These are phyloP conservation scores for Glutinoglossum americanum DNA, from an alignment of 495 filamentous ascomycete species.

Conservation along the genomic window DNA sequence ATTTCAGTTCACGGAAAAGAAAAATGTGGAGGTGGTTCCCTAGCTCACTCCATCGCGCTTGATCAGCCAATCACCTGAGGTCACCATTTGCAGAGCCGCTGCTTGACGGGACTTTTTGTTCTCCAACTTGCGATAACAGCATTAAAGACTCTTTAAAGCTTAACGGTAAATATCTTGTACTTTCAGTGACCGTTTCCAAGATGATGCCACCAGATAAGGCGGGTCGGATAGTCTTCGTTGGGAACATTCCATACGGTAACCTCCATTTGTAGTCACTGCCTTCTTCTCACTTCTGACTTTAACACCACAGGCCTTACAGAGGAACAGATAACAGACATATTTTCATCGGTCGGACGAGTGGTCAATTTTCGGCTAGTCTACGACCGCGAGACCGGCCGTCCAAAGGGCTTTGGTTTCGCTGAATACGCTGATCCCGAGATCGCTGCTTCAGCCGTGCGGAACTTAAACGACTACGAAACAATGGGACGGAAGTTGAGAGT, in stretches of 20 bases:
- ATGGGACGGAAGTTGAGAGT: conserved; percentile 89
- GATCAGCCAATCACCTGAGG: background rate
- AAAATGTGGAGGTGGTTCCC: background rate
- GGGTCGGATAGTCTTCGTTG: conserved; percentile 55
- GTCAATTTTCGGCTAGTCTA: conserved; percentile 88
- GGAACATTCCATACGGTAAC: conserved; percentile 41
- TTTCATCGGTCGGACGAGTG: conserved; percentile 69
- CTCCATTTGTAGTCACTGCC: conserved; percentile 11
- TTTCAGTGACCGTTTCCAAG: background rate
- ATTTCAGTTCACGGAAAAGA: background rate
- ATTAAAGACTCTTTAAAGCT: too few species aligned
- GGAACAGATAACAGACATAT: conserved; percentile 82
- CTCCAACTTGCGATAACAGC: background rate
- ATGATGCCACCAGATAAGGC: conserved; percentile 31
- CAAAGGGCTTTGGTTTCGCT: conserved; percentile 91
- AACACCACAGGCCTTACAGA: conserved; percentile 53
- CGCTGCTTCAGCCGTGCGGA: conserved; percentile 83
- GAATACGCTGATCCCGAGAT: conserved; percentile 82
- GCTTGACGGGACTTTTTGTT: background rate
- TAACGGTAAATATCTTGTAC: too few species aligned
- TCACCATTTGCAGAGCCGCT: too few species aligned
- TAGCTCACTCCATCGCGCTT: background rate
- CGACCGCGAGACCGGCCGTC: conserved; percentile 83
- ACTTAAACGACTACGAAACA: conserved; percentile 87
- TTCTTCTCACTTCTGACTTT: background rate